Base-by-base conservation (phyloP, 805 yeast genomes). In the Candida sanyiensis region DNA sequence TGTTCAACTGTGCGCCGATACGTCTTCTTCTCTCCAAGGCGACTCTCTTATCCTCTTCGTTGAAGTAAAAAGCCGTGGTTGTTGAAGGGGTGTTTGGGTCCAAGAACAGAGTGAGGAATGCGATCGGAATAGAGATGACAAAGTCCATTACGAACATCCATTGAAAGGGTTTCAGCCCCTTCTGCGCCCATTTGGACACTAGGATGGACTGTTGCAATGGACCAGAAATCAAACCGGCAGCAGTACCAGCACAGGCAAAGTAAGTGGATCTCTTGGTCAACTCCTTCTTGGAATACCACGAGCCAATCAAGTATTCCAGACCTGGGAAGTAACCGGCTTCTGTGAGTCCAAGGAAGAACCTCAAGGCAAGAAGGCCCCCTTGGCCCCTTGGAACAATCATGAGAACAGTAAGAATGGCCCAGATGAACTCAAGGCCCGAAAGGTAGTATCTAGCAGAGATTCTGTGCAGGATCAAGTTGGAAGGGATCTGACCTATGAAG, bases 251-350 rank as follows among this genome's bases (percentile, higher is more conserved):
- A 35, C 62, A 55, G 7, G 58, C 63, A 50, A 66, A 65, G 21
- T 42, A 41, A 0, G 55, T 40, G 9, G 66, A 54, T 41, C 70
- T 46, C 37, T 64, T 66, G n/a, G 61, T 49, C 35, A 64, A 41
- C 40, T 66, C 70, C 5, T 44, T 38, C 18, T 57, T 52, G 15
- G 58, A 50, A 41, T 62, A 64, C 58, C 64, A 63, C 2, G 61
- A 54, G 0, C 68, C 69, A 49, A 59, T 59, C 19, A 68, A 51
- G 41, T 67, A 70, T 40, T 69, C 72, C 43, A 72, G 49, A 24
- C 75, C 73, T 2, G 76, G 76, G 51, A 70, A 71, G 43, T 62
- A 70, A 0, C 75, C 76, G 13, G 68, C 53, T 40, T 72, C 77
- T 4, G 58, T 45, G 13, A 73, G 49, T 0, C 77, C 78, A 24